Evolutionary conservation across 306 rosid species (phyloP).

Genomic region (Lagenaria siceraria): DNA sequence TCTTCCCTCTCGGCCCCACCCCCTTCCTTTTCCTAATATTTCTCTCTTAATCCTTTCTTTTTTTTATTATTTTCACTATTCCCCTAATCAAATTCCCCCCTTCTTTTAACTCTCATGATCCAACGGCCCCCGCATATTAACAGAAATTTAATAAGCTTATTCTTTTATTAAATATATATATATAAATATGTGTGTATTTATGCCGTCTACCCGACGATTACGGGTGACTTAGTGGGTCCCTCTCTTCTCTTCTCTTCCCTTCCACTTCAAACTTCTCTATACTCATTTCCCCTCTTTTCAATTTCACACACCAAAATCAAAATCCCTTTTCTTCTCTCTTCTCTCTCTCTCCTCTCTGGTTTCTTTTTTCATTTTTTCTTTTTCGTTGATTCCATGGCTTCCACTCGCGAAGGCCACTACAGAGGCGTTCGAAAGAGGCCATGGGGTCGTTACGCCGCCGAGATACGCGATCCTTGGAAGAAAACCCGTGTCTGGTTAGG

Average conservation of each 20-base stretch:
- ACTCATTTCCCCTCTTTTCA: neutral
- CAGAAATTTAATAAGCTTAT: too few species aligned
- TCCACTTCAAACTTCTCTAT: neutral
- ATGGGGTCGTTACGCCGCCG: constrained; percentile 98
- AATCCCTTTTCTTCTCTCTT: neutral
- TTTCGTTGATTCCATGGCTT: constrained; percentile 26
- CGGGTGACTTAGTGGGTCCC: constrained; percentile 83
- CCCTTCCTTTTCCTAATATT: neutral
- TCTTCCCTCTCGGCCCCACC: constrained; percentile 2
- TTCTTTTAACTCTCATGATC: too few species aligned
- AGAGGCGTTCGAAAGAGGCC: constrained; percentile 92
- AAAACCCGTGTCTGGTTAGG: constrained; percentile 95
- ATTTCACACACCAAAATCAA: neutral
- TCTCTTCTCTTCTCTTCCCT: neutral
- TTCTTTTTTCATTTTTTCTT: too few species aligned
- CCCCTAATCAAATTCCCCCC: too few species aligned
- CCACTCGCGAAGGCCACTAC: constrained; percentile 69
- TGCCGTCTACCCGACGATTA: constrained; percentile 85
- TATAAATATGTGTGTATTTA: neutral
- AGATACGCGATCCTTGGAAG: constrained; percentile 95
- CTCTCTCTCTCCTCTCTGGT: neutral
- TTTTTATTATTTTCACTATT: too few species aligned
- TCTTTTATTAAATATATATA: too few species aligned
- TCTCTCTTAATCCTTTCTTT: neutral
- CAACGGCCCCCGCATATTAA: too few species aligned